Base-by-base conservation (phyloP, 495 filamentous ascomycete species). In the Cercophora scortea region DNA sequence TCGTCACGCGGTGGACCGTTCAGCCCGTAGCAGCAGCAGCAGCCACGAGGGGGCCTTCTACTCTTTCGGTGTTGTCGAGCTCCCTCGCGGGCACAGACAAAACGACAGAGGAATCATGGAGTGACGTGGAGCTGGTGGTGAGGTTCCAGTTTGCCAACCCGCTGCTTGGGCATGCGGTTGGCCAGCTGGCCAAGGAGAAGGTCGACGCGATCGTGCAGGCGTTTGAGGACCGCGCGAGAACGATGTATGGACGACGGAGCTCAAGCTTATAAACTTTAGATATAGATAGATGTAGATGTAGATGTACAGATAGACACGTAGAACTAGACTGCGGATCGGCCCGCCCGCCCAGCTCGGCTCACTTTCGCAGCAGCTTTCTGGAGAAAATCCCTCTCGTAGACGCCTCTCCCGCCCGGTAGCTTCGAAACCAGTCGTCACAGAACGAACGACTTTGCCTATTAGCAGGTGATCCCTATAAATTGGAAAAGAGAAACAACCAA, bases 161-260 rank as follows among this genome's bases (percentile, higher is more conserved):
- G 47, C 64, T 91, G 57, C 90, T 96, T 76, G 83, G 79, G 51
- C 80, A 82, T 18, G 68, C 95, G 59, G 92, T 89, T 68, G 73
- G 82, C 47, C 85, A 85, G 25, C 79, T 91, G 42, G 88, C 87
- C 61, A 88, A 87, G 41, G 88, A 87, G 70, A 85, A 96, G 61
- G 92, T 87, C 19, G 80, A 78, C 10, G 72, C 86, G 47, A 93
- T 98, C 91, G 85, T 98, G 61, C 82, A 86, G 71, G 93, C 93
- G 32, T 98, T 97, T 77, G 90, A 95, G 75, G 78, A 77, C 72
- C 75, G 88, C 63, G 87, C 88, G 40, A 72, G 74, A 70, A 72
- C 78, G 58, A 45, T 85, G 32, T 66, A 85, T 57, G 77, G 59
- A 9, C 1, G 4, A 1, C 25, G 25, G 13, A 17, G 1, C 9